Evolutionary conservation across 371 early-diverging fungal genomes (phyloP).

Genomic region (Mucor irregularis): DNA sequence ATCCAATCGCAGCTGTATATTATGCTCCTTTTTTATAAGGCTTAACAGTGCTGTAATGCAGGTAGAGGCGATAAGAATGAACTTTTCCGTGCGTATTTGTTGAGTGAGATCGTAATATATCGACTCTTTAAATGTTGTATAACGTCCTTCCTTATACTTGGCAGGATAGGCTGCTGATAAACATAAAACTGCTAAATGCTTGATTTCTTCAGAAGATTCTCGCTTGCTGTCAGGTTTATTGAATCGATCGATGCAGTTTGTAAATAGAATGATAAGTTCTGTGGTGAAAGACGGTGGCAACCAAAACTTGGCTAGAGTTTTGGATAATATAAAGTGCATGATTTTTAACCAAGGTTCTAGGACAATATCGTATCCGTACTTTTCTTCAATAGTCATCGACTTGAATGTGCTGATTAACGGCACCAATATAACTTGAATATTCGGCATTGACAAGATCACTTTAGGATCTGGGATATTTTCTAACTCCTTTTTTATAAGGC

Average conservation of each 20-base stretch:
- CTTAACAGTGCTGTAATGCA: slow-evolving; percentile 35
- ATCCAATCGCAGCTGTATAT: slow-evolving; percentile 39
- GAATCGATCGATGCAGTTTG: background rate
- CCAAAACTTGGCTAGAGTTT: slow-evolving; percentile 5
- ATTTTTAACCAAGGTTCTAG: slow-evolving; percentile 15
- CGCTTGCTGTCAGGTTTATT: background rate
- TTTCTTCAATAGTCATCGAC: background rate
- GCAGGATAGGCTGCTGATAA: slow-evolving; percentile 33
- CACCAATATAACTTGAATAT: background rate
- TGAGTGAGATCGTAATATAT: slow-evolving; percentile 6
- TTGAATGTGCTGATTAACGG: background rate
- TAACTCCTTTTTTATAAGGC: background rate
- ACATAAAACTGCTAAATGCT: slow-evolving; percentile 35
- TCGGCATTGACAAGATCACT: background rate
- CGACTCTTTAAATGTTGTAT: slow-evolving; percentile 3
- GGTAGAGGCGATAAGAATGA: slow-evolving; percentile 31
- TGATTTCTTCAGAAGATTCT: slow-evolving; percentile 33
- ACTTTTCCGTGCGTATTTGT: slow-evolving; percentile 16
- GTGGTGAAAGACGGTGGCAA: slow-evolving; percentile 1
- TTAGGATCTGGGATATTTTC: background rate
- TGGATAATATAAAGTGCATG: slow-evolving; percentile 17
- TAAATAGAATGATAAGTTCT: slow-evolving; percentile 10
- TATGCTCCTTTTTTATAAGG: slow-evolving; percentile 24
- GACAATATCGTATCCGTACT: background rate
- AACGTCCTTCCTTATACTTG: slow-evolving; percentile 11